Evolutionary conservation across 306 rosid species (phyloP).

Genomic region (Cucurbita moschata): DNA sequence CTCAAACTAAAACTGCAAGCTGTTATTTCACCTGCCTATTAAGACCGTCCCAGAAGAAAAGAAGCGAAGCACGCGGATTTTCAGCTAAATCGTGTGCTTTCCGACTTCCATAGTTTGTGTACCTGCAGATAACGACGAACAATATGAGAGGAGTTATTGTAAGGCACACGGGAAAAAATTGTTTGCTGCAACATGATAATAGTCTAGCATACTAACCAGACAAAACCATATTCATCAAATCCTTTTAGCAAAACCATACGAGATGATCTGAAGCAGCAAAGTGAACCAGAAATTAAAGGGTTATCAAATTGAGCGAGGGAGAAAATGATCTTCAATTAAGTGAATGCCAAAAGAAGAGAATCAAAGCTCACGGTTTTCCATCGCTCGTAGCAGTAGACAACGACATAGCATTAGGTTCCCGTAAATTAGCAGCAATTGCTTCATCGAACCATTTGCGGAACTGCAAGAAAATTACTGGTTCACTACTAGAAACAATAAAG

Average conservation of each 20-base stretch:
- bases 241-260: conserved; percentile 88
- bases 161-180: background rate
- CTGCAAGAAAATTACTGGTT: conserved; percentile 34
- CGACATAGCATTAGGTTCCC: conserved; percentile 96
- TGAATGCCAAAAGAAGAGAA: conserved; percentile 9
- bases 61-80: conserved; percentile 79
- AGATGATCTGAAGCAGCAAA: conserved; percentile 54
- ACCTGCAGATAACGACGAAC: conserved; percentile 39
- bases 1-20: background rate
- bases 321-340: background rate
- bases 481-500: background rate
- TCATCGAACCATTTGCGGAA: conserved; percentile 83
- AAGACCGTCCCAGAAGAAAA: conserved; percentile 81
- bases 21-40: conserved; percentile 49
- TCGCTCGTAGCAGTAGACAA: conserved; percentile 74
- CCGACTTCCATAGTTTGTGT: conserved; percentile 80
- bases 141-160: conserved; percentile 15
- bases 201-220: conserved; percentile 50
- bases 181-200: conserved; percentile 1
- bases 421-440: conserved; percentile 61
- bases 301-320: background rate
- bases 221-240: conserved; percentile 74
- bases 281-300: conserved; percentile 3
- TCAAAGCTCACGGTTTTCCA: conserved; percentile 54
- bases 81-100: conserved; percentile 62